Evolutionary conservation across 202 grass and related monocot genomes (phyloP).

Genomic region (Hordeum pubiflorum): DNA sequence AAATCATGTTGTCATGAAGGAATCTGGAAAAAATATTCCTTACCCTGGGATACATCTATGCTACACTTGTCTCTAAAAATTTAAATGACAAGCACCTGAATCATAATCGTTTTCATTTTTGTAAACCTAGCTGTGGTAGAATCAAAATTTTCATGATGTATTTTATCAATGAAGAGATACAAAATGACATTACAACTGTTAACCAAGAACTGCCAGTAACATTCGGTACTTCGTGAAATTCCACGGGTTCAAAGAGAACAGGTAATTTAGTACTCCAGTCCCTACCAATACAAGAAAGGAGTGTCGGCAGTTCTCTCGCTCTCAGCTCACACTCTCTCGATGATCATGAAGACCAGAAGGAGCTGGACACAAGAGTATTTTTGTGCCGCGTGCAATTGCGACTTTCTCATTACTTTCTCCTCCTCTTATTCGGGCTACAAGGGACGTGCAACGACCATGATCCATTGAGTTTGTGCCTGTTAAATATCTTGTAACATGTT

Average conservation of each 20-base stretch:
- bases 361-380: too few species aligned
- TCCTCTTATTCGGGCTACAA: too few species aligned
- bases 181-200: conserved; percentile 1
- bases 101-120: not conserved
- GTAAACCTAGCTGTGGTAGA: not conserved
- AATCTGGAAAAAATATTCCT: not conserved
- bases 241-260: not conserved
- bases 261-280: not conserved
- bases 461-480: too few species aligned
- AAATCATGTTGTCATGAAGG: conserved; percentile 11
- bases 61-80: not conserved
- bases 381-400: too few species aligned
- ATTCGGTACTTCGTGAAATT: not conserved
- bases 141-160: not conserved
- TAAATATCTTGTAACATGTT: too few species aligned
- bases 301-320: too few species aligned
- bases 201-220: not conserved
- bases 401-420: too few species aligned
- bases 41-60: not conserved
- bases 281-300: too few species aligned
- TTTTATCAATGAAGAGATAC: not conserved
- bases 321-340: too few species aligned
- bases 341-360: too few species aligned
- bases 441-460: too few species aligned
- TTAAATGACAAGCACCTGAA: not conserved